Evolutionary conservation across 495 filamentous ascomycete species (phyloP).

Genomic region (Rhypophila decipiens): DNA sequence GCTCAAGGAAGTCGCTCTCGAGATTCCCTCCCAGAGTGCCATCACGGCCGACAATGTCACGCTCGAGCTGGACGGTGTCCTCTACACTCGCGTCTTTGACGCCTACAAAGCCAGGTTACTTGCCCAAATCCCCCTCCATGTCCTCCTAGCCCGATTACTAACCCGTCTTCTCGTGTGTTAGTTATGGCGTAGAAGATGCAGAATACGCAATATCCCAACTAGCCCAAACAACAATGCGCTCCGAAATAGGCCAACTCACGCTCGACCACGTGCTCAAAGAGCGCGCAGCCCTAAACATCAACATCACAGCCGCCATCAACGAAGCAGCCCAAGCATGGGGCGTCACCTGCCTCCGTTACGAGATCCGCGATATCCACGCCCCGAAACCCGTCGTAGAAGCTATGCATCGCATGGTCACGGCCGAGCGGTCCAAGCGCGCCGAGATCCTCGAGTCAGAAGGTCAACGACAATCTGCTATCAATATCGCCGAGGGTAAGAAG

Average conservation of each 20-base stretch:
- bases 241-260: slow-evolving; percentile 91
- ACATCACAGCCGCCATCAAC: slow-evolving; percentile 97
- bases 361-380: slow-evolving; percentile 97
- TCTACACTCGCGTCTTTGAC: slow-evolving; percentile 94
- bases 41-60: slow-evolving; percentile 99
- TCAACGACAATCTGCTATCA: slow-evolving; percentile 93
- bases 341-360: slow-evolving; percentile 90
- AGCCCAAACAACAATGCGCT: slow-evolving; percentile 97
- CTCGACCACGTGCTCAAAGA: slow-evolving; percentile 98
- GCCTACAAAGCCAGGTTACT: slow-evolving; percentile 87
- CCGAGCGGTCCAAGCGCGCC: slow-evolving; percentile 91
- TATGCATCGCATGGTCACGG: slow-evolving; percentile 97
- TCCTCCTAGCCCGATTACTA: slow-evolving; percentile 1
- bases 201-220: slow-evolving; percentile 98
- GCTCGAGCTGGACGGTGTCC: slow-evolving; percentile 86
- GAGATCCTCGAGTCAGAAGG: slow-evolving; percentile 96
- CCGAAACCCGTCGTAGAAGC: slow-evolving; percentile 87
- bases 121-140: background rate
- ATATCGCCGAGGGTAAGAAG: slow-evolving; percentile 95
- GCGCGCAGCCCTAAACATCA: slow-evolving; percentile 87
- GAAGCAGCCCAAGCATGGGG: slow-evolving; percentile 96
- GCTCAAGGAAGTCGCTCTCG: slow-evolving; percentile 90
- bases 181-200: slow-evolving; percentile 96
- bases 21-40: slow-evolving; percentile 89
- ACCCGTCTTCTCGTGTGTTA: slow-evolving; percentile 26